phyloP scores from a whole-genome alignment of 2,329 filamentous ascomycete species.

The Thielaviopsis musarum region DNA sequence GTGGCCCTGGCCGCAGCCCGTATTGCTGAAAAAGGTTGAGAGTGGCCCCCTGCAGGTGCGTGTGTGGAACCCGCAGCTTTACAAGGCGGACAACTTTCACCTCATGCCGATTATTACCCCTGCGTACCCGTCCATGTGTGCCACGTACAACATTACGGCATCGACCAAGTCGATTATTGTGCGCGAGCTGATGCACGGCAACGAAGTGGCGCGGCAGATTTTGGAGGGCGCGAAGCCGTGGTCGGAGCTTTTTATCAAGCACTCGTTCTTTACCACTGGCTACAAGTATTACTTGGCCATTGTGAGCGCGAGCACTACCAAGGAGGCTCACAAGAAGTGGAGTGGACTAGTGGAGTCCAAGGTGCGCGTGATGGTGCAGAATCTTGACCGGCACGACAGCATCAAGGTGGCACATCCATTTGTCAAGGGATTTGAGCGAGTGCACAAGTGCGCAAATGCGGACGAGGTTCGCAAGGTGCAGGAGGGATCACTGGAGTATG shows the following conservation, averaged over 20 bases:
- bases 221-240: slow-evolving; percentile 60
- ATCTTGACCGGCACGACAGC: slow-evolving; percentile 62
- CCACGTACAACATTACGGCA: slow-evolving; percentile 80
- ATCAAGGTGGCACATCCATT: slow-evolving; percentile 79
- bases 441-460: slow-evolving; percentile 49
- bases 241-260: slow-evolving; percentile 77
- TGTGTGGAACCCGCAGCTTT: slow-evolving; percentile 90
- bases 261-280: slow-evolving; percentile 81
- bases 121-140: slow-evolving; percentile 94
- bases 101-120: slow-evolving; percentile 98
- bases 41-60: slow-evolving; percentile 64
- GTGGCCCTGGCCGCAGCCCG: slow-evolving; percentile 91
- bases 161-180: slow-evolving; percentile 77
- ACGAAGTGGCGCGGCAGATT: slow-evolving; percentile 63
- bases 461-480: slow-evolving; percentile 35
- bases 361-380: slow-evolving; percentile 67
- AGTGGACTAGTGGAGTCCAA: slow-evolving; percentile 89
- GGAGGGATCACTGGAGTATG: slow-evolving; percentile 32
- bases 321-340: slow-evolving; percentile 75
- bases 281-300: slow-evolving; percentile 95
- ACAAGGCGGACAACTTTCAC: slow-evolving; percentile 66
- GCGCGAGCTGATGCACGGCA: slow-evolving; percentile 62
- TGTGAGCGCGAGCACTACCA: slow-evolving; percentile 63
- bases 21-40: slow-evolving; percentile 77
- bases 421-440: slow-evolving; percentile 79